These are phyloP conservation scores for Fusarium caatingaense DNA, from an alignment of 2,329 filamentous ascomycete genomes.

Conservation along the genomic window DNA sequence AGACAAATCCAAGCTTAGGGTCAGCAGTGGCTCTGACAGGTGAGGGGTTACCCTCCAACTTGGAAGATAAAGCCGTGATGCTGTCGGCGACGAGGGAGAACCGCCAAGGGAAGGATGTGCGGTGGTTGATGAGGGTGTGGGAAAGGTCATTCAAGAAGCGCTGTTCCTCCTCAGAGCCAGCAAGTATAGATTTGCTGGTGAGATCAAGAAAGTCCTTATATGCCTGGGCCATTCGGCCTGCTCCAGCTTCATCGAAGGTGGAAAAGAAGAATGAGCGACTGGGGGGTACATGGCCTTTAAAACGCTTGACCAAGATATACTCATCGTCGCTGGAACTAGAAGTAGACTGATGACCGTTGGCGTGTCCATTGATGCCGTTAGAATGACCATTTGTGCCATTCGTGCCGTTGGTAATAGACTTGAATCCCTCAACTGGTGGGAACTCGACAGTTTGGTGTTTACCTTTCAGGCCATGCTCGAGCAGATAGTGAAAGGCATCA, in stretches of 20 bases:
- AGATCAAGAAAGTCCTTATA: neutral
- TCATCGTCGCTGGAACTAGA: no score
- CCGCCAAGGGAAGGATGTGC: conserved; percentile 6
- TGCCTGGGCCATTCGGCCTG: neutral
- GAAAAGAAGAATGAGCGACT: conserved; percentile 1
- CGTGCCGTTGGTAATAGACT: no score
- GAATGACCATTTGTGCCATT: neutral
- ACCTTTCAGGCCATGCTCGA: neutral
- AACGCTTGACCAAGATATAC: no score
- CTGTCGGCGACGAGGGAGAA: neutral
- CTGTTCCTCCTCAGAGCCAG: neutral
- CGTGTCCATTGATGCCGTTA: neutral
- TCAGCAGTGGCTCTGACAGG: conserved; percentile 1
- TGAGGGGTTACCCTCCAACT: neutral
- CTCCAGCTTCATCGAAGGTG: conserved; percentile 9
- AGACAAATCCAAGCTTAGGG: conserved; percentile 16
- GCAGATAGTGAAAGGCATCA: conserved; percentile 6
- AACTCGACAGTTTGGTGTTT: conserved; percentile 3
- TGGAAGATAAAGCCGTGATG: neutral
- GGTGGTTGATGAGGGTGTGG: conserved; percentile 8
- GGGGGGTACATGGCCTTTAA: no score
- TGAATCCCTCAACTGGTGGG: neutral
- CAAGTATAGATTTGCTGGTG: neutral
- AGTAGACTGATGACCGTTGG: neutral
- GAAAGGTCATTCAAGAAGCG: conserved; percentile 7